Evolutionary conservation across 257 asterid genomes (phyloP).

Genomic region (Solanum paucissectum): DNA sequence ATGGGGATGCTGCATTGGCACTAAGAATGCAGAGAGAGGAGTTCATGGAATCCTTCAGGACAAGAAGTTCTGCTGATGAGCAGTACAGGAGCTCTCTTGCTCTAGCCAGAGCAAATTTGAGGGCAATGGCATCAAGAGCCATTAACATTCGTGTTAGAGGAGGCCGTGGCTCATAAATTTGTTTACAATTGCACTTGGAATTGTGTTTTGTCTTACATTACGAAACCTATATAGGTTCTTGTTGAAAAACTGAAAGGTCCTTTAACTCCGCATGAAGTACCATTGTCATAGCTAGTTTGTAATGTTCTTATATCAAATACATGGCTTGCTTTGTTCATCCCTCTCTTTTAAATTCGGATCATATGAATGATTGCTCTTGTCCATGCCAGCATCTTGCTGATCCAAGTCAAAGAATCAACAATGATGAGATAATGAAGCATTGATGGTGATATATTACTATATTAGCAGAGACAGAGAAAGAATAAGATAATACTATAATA

Average conservation of each 20-base stretch:
- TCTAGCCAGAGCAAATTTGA: slow-evolving; percentile 64
- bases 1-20: slow-evolving; percentile 87
- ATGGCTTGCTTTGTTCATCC: not conserved
- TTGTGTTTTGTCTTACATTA: not conserved
- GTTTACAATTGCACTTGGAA: not conserved
- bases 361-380: not conserved
- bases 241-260: not conserved
- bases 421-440: not conserved
- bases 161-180: slow-evolving; percentile 1
- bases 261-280: not conserved
- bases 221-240: not conserved
- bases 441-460: not conserved
- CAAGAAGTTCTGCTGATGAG: not conserved
- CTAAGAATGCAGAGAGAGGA: slow-evolving; percentile 92
- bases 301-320: not conserved
- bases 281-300: not conserved
- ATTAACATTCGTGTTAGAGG: slow-evolving; percentile 15
- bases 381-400: not conserved
- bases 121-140: slow-evolving; percentile 92
- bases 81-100: slow-evolving; percentile 27
- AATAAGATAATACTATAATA: not conserved
- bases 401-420: not conserved
- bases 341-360: not conserved
- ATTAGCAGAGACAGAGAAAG: not conserved
- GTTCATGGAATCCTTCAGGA: slow-evolving; percentile 46